Evolutionary conservation across 805 yeast genomes (phyloP).

Genomic region (Yarrowia divulgata): DNA sequence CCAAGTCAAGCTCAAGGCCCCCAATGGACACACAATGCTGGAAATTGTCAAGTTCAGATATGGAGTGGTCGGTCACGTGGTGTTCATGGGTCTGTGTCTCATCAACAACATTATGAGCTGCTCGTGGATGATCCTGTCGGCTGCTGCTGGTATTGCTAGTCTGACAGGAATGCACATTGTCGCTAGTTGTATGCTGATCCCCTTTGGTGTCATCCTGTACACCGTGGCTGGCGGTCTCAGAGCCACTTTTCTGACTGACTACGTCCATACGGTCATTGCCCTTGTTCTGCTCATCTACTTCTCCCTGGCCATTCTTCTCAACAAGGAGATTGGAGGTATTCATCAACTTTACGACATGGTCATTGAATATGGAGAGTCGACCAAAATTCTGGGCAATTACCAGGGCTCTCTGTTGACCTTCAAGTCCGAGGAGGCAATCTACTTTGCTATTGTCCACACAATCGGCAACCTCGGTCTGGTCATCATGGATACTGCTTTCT

Average conservation of each 20-base stretch:
- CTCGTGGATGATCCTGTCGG: conserved; percentile 55
- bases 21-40: conserved; percentile 80
- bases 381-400: conserved; percentile 44
- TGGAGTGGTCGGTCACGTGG: conserved; percentile 63
- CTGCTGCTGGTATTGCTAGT: conserved; percentile 55
- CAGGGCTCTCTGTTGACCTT: conserved; percentile 57
- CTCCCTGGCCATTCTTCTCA: conserved; percentile 50
- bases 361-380: conserved; percentile 53
- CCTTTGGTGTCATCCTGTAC: conserved; percentile 59
- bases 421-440: conserved; percentile 44
- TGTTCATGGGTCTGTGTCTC: conserved; percentile 41
- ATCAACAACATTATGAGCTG: conserved; percentile 47
- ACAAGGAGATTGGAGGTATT: conserved; percentile 56
- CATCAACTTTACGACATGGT: conserved; percentile 56
- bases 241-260: conserved; percentile 62
- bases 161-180: conserved; percentile 57
- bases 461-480: conserved; percentile 43
- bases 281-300: conserved; percentile 43
- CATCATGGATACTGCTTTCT: conserved; percentile 50
- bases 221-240: conserved; percentile 61
- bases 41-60: conserved; percentile 76
- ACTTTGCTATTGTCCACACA: conserved; percentile 42
- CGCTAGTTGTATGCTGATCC: conserved; percentile 58
- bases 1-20: conserved; percentile 78
- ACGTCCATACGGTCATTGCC: conserved; percentile 57